Base-by-base conservation (phyloP, 1,139 yeast genomes). In the Nakaseomyces sp. region DNA sequence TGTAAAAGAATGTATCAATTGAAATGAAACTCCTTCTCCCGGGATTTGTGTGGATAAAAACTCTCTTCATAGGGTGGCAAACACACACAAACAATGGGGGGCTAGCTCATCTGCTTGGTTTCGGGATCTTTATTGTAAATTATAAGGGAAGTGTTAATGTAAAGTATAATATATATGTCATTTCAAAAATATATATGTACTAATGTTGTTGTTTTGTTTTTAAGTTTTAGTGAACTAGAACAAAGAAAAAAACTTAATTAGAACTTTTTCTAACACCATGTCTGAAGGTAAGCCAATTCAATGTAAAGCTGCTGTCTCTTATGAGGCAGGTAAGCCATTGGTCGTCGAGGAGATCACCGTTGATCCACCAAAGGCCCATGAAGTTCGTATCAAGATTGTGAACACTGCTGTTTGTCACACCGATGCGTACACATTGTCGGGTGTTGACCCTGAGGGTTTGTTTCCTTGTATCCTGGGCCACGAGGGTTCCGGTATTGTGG, bases 361-460 rank as follows among this genome's bases (percentile, higher is more conserved):
- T 38, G 81, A 76, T 25, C 87, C 98, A 29, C 99, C 98, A 55
- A 82, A 77, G 64, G 96, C 96, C 41, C 96, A 91, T 63, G 99
- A 91, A 70, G 97, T 91, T 43, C 83, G 98, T 66, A 85, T 91
- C 67, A 84, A 87, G 69, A 70, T 91, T 49, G 72, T 73, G 44
- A 76, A 84, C 70, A 85, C 96, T 33, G 98, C 97, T 63, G 95
- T 91, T 40, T 91, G 99, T 67, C 98, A 91, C 72, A 91, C 99
- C 39, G 99, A 91, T 64, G 97, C 96, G 37, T 93, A 82, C 73
- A 89, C 98, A 10, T 74, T 91, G 55, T 81, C 94, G 44, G 99
- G 98, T 46, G 76, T 72, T 47, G 98, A 91, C 67, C 95, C 97
- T 46, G 98, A 93, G 70, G 98, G 97, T 56, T 86, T 84, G 18